Evolutionary conservation across 495 filamentous ascomycete species (phyloP).

Genomic region (Penicillium maclennaniae): DNA sequence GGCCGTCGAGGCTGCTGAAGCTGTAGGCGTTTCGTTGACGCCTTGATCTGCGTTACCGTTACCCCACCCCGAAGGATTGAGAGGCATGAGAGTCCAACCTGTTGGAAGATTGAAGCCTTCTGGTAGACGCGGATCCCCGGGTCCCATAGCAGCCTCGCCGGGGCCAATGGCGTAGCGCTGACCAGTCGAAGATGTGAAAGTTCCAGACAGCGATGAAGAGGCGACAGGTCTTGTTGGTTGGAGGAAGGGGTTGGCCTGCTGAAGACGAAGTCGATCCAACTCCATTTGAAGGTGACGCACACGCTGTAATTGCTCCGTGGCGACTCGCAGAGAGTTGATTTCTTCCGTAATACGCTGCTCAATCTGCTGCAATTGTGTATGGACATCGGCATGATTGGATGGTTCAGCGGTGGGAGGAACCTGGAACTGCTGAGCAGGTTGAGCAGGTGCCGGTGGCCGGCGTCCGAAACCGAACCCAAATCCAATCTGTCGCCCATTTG

Average conservation of each 20-base stretch:
- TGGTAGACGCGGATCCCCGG: slow-evolving; percentile 67
- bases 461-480: slow-evolving; percentile 46
- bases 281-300: slow-evolving; percentile 60
- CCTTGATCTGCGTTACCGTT: slow-evolving; percentile 2
- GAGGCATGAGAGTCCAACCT: slow-evolving; percentile 72
- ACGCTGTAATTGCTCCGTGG: slow-evolving; percentile 52
- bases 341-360: slow-evolving; percentile 66
- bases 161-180: slow-evolving; percentile 34
- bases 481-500: slow-evolving; percentile 37
- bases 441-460: slow-evolving; percentile 24
- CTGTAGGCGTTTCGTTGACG: slow-evolving; percentile 6
- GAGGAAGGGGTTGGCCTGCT: slow-evolving; percentile 31
- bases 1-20: slow-evolving; percentile 4
- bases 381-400: slow-evolving; percentile 34
- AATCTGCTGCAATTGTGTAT: slow-evolving; percentile 56
- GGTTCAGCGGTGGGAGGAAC: slow-evolving; percentile 9
- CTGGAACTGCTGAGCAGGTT: slow-evolving; percentile 14
- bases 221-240: slow-evolving; percentile 14
- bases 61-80: slow-evolving; percentile 48
- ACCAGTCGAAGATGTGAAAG: slow-evolving; percentile 19
- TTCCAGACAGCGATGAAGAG: slow-evolving; percentile 16
- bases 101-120: slow-evolving; percentile 67
- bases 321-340: slow-evolving; percentile 49
- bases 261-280: slow-evolving; percentile 54
- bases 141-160: slow-evolving; percentile 44